Evolutionary conservation across 2,329 filamentous ascomycete genomes (phyloP), one percentile per base, ranked within the genome.

Genomic region (Aspergillus sp.): DNA sequence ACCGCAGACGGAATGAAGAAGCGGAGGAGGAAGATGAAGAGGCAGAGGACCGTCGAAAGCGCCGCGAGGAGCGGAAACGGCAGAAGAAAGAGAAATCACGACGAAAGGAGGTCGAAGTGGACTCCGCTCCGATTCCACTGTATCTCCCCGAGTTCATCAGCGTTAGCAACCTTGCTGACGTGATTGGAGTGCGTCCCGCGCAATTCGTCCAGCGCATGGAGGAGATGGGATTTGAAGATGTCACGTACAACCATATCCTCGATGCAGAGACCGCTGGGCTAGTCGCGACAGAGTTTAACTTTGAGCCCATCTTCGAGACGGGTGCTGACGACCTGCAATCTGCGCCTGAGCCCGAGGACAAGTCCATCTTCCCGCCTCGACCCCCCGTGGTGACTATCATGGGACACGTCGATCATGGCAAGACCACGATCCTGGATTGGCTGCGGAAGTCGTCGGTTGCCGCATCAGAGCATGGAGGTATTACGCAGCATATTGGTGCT

Each of bases 331-430:
- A 99, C 69, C 74, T 99, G 36, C 82, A 81, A 56, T 81, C 88
- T 20, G 83, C 86, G 10, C 87, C 91, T 1, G 76, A 80, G 21
- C 83, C 84, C 7, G 85, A 86, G 63, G 89, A 93, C 69, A 81
- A 78, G 45, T 84, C 88, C 0, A 62, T 71, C 13, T 73, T 97
- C 6, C 91, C 91, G 2, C 72, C 78, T 31, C 84, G 95, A 14
- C 93, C 94, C 6, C 95, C 94, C 0, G 91, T 99, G 32, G 92
- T 99, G 36, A 97, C 95, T 0, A 99, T 99, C 66, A 99, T 99
- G 95, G 94, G 94, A 2, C 94, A 99, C 60, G 94, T 99, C 63
- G 95, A 99, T 69, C 94, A 99, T 70, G 94, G 94, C 49, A 99
- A 99, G 77, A 99, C 94, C 0, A 99, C 95, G 0, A 86, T 99